Base-by-base conservation (phyloP, 306 rosid genomes). In the Malus sylvestris region DNA sequence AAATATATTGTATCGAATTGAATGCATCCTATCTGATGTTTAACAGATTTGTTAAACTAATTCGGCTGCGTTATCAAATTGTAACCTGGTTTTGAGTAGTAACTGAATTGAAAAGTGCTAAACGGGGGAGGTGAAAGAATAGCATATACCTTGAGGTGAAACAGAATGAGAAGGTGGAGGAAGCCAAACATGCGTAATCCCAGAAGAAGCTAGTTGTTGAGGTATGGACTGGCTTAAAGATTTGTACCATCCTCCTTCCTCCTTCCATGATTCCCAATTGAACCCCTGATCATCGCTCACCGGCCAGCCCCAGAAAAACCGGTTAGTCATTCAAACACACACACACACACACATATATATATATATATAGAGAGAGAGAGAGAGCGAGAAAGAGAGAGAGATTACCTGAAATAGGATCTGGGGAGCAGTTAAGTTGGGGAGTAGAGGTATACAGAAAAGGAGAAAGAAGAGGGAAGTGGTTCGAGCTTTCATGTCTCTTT, bases 171-270 rank as follows among this genome's bases (percentile, higher is more conserved):
- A 91, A n/a, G 97, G 81, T 75, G 97, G 97, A 84, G 97, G 95
- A 79, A 91, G 97, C 93, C 97, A 91, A 75, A 89, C 91, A 74
- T 91, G 95, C 44, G 95, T 88, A 3, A 89, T 68, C 70, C 88
- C 86, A 0, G 90, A 88, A 74, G 63, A 60, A 23, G 87, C 87
- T 4, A 92, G 58, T 29, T 92, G 93, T 44, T 88, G 80, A 35
- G 40, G 40, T 70, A 87, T 74, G 2, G 70, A 8, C 80, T 80
- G 1, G 77, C 79, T 85, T 84, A 27, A 92, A 76, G 1, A 79
- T 76, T 88, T 92, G 81, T 92, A 92, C 93, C 96, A 88, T 51
- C 90, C 91, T 19, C 89, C 88, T 63, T 30, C 61, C 45, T 68
- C 65, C 91, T 83, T 75, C 40, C 40, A 35, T 6, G 96, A 92